Conservation (phyloP, 2,329 filamentous ascomycete species). For the Penicillium sp. region DNA sequence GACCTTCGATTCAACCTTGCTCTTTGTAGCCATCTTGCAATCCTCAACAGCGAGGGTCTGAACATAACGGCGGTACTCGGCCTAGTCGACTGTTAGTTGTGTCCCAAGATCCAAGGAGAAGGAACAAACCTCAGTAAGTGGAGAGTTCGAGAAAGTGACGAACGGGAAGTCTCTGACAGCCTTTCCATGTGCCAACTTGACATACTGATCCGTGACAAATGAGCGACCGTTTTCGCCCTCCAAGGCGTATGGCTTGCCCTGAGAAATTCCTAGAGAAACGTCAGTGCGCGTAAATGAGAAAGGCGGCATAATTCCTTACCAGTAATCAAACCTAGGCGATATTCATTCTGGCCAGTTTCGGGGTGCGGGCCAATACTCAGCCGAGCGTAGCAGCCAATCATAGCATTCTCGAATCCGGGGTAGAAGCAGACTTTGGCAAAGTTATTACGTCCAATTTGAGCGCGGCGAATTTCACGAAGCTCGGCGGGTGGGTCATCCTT, state of each 20-base stretch:
- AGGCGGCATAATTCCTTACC: slow-evolving; percentile 43
- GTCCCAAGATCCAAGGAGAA: not conserved
- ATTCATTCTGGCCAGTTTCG: slow-evolving; percentile 63
- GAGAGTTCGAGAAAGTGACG: slow-evolving; percentile 75
- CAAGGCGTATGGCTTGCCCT: slow-evolving; percentile 75
- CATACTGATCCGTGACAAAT: slow-evolving; percentile 79
- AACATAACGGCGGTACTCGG: slow-evolving; percentile 74
- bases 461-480: slow-evolving; percentile 71
- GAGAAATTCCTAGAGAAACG: slow-evolving; percentile 55
- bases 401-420: slow-evolving; percentile 73
- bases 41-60: slow-evolving; percentile 64
- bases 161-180: slow-evolving; percentile 79
- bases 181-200: slow-evolving; percentile 71
- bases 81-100: slow-evolving; percentile 36
- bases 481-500: slow-evolving; percentile 63
- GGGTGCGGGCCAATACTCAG: slow-evolving; percentile 72
- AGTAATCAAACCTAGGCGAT: slow-evolving; percentile 82
- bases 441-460: slow-evolving; percentile 72
- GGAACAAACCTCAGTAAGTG: slow-evolving; percentile 66
- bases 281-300: not conserved
- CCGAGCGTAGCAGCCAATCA: slow-evolving; percentile 75
- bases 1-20: slow-evolving; percentile 61
- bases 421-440: slow-evolving; percentile 91
- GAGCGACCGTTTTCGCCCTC: slow-evolving; percentile 62
- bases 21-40: slow-evolving; percentile 64